phyloP scores from a whole-genome alignment of 2,329 filamentous ascomycete genomes.

The Phaeosphaeriaceae sp. region DNA sequence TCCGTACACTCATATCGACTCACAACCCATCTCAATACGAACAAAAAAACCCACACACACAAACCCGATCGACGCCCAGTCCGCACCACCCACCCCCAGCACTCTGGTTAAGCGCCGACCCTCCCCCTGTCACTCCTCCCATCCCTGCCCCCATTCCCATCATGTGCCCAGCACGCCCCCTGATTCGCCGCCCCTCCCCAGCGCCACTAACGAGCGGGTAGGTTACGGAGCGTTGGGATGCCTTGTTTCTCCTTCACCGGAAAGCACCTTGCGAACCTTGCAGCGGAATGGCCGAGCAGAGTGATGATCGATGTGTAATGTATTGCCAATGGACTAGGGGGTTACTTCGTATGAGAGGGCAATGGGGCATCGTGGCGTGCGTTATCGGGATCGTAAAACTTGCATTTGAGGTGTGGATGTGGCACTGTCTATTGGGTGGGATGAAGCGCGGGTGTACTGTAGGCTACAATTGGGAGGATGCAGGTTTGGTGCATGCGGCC shows the following conservation, averaged over 20 bases:
- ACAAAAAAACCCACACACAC: neutral
- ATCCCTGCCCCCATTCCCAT: neutral
- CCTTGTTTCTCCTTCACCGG: conserved; percentile 2
- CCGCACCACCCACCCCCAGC: too few species aligned
- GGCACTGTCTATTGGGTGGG: neutral
- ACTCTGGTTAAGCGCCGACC: too few species aligned
- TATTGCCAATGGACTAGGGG: neutral
- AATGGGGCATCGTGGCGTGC: neutral
- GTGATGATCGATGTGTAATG: neutral
- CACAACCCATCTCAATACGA: too few species aligned
- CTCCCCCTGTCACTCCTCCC: too few species aligned
- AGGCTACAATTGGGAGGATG: neutral
- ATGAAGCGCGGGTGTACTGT: neutral
- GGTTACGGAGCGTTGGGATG: conserved; percentile 30
- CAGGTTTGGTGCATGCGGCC: neutral
- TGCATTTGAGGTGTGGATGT: neutral
- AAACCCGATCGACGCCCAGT: neutral
- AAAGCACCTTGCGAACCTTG: neutral
- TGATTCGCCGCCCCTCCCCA: neutral
- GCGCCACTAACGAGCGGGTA: conserved; percentile 18
- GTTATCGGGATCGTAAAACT: neutral
- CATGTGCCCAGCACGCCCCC: neutral
- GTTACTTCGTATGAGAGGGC: too few species aligned
- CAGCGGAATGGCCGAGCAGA: neutral
- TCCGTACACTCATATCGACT: too few species aligned